These are phyloP conservation scores for Peterozyma toletana DNA, from an alignment of 805 yeast genomes.

Conservation along the genomic window DNA sequence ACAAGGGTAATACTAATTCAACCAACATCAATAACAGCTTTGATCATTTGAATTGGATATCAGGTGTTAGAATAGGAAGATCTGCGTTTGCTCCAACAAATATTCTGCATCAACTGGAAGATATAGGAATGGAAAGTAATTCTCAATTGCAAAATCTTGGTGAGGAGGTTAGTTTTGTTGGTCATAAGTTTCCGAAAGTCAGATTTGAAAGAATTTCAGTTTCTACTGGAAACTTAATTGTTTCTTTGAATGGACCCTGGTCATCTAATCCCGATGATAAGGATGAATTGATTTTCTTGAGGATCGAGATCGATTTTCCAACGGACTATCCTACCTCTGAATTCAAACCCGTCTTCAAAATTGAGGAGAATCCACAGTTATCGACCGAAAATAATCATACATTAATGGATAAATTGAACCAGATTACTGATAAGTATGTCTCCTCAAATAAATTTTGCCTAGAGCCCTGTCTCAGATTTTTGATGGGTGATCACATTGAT, in stretches of 20 bases:
- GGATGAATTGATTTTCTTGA: slow-evolving; percentile 48
- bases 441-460: slow-evolving; percentile 59
- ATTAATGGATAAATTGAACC: slow-evolving; percentile 42
- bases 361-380: slow-evolving; percentile 78
- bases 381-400: slow-evolving; percentile 38
- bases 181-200: slow-evolving; percentile 83
- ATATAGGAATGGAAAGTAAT: slow-evolving; percentile 24
- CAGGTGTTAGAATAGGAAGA: slow-evolving; percentile 78
- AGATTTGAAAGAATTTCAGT: slow-evolving; percentile 84
- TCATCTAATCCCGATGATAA: slow-evolving; percentile 31
- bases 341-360: slow-evolving; percentile 42
- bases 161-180: slow-evolving; percentile 84
- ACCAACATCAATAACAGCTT: slow-evolving; percentile 26
- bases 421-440: slow-evolving; percentile 51
- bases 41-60: slow-evolving; percentile 83
- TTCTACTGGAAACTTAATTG: slow-evolving; percentile 69
- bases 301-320: slow-evolving; percentile 70
- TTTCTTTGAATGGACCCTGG: slow-evolving; percentile 83
- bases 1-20: slow-evolving; percentile 23
- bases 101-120: background rate
- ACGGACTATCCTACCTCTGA: slow-evolving; percentile 58
- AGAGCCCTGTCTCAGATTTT: slow-evolving; percentile 68
- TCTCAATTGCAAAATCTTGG: slow-evolving; percentile 61
- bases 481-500: slow-evolving; percentile 75
- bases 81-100: slow-evolving; percentile 30